Evolutionary conservation across 202 grass and related monocot genomes (phyloP), one percentile per base, ranked within the genome.

Genomic region (Panicum virgatum): DNA sequence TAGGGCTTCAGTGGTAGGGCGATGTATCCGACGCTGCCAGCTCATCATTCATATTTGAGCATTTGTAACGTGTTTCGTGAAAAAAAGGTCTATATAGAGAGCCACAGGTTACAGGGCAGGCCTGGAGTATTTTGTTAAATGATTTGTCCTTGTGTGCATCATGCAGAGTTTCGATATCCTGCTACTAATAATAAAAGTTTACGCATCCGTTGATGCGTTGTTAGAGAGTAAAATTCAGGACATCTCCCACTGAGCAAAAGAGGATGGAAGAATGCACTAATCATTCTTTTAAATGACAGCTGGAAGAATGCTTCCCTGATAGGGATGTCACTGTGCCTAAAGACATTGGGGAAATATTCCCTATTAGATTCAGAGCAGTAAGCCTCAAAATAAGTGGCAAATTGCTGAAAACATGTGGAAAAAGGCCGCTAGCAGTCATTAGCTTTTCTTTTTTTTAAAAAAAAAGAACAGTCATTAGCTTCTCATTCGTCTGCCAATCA

Each of bases 401-500:
- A 80, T 59, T 58, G 42, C 25, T 18, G 72, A 45, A 20, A 73
- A 52, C 30, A 19, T 46, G 48, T 8, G 15, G 26, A 20, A 56
- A 78, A 81, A 66, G 39, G 12, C 29, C 15, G 15, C 27, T 39
- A 4, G 13, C 19, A 70, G 27, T 81, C 51, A 90, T 73, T n/a
- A n/a, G n/a, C n/a, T n/a, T n/a, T n/a, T n/a, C n/a, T n/a, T n/a
- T n/a, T n/a, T n/a, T n/a, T n/a, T n/a, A n/a, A n/a, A n/a, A n/a
- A n/a, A n/a, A n/a, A n/a, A n/a, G n/a, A n/a, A n/a, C n/a, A n/a
- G n/a, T n/a, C n/a, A 90, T 73, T 60, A 53, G 38, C 46, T 82
- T 59, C 72, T 88, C 48, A 82, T 59, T 34, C 39, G 37, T 50
- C 72, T 89, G 30, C 63, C 53, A 14, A 81, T 83, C 16, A 73